Evolutionary conservation across 371 early-diverging fungal species (phyloP).

Genomic region (Mortierella sp.): DNA sequence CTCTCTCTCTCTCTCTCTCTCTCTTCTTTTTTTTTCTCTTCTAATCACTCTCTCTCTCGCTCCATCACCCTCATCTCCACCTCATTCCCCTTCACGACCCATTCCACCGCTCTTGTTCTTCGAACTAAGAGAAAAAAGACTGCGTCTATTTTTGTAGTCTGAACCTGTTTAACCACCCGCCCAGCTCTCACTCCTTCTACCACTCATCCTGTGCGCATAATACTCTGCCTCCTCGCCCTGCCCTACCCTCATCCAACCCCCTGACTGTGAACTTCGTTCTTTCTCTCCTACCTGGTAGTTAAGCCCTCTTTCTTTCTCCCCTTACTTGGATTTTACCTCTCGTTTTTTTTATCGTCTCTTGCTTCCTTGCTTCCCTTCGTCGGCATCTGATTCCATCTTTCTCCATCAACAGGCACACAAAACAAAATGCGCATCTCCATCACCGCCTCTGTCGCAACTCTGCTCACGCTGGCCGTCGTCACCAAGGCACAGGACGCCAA

Average conservation of each 20-base stretch:
- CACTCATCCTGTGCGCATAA: constrained; percentile 2
- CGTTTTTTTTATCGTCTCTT: not conserved
- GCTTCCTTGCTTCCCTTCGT: not conserved
- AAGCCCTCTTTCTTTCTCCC: not conserved
- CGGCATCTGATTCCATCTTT: not conserved
- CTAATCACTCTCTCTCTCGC: not conserved
- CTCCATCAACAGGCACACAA: not conserved
- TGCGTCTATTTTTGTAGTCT: not conserved
- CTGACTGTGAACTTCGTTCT: constrained; percentile 1
- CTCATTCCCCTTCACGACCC: constrained; percentile 3
- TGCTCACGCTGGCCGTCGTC: constrained; percentile 33
- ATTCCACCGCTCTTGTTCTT: not conserved
- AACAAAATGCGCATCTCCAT: constrained; percentile 32
- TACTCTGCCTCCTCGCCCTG: constrained; percentile 4
- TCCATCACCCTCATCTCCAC: not conserved
- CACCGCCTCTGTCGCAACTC: constrained; percentile 20
- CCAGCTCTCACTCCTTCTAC: not conserved
- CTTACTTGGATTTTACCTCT: not conserved
- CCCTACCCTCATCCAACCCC: not conserved
- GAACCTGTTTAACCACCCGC: not conserved
- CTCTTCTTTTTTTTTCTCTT: not conserved
- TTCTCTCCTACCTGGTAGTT: not conserved
- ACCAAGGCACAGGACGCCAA: constrained; percentile 38
- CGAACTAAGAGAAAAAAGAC: not conserved
- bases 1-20: constrained; percentile 2